Base-by-base conservation (phyloP, 768 basidiomycete genomes). In the Termitomyces sp. region DNA sequence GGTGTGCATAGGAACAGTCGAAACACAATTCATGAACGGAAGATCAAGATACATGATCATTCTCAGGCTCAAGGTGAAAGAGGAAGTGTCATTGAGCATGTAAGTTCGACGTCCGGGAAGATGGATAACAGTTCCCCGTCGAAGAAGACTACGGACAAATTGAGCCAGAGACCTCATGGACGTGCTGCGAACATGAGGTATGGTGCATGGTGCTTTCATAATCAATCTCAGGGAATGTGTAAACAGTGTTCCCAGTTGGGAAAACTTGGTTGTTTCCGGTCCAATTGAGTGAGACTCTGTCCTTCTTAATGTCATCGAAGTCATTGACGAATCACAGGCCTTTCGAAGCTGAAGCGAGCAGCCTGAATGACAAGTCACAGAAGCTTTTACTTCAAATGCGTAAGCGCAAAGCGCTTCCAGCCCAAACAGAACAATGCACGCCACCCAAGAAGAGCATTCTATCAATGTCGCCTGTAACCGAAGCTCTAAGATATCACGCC, bases 1-100 rank as follows among this genome's bases (percentile, higher is more conserved):
- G 61, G 62, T 54, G 38, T 62, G 53, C 65, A 55, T 35, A 67
- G 60, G 54, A 67, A 65, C 36, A 47, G 35, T 36, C 28, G 33
- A 40, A 59, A 14, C 51, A 33, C 30, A n/a, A 26, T 30, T 40
- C 35, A 48, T 47, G 52, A 57, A 57, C 47, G 23, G 36, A 54
- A 59, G 26, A 33, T 46, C 23, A 55, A 40, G 33, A 38, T 35
- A 30, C 26, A 33, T 20, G 38, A 47, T 41, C n/a, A 23, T 28
- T 33, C 52, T 35, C 53, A 50, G 50, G n/a, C 10, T 38, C 46
- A 30, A 55, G 52, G 1, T n/a, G 50, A 30, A 49, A 58, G 41
- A 28, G 16, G 49, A 16, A 52, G 16, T 32, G 47, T 40, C 40
- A 5, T 40, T 40, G 36, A 49, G 33, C 56, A 57, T 50, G 13